Percentiles rank a stretch among this genome's conserved stretches.
phyloP scores from a whole-genome alignment of 176 grass and related monocot genomes.

The Eragrostis curvula region DNA sequence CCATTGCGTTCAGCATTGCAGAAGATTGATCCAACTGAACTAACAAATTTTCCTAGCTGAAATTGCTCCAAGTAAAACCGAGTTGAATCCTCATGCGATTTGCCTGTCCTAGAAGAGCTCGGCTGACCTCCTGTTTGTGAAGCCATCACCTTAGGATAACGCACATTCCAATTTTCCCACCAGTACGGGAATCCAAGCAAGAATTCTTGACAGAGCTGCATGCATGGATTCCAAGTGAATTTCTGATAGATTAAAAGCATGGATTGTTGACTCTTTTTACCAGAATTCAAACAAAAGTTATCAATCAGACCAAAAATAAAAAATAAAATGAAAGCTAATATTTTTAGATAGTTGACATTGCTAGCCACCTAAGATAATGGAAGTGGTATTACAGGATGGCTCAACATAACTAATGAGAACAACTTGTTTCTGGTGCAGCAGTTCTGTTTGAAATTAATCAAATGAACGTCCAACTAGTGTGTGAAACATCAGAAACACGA shows the following conservation, averaged over 20 bases:
- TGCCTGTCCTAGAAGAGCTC: background rate
- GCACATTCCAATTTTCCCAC: constrained; percentile 35
- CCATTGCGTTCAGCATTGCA: background rate
- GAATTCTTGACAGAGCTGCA: constrained; percentile 40
- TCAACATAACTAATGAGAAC: background rate
- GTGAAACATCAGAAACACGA: background rate
- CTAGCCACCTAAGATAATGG: background rate
- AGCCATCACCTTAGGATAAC: background rate
- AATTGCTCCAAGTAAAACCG: constrained; percentile 34
- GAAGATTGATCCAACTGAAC: background rate
- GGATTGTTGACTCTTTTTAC: background rate
- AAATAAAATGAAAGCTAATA: background rate
- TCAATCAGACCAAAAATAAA: background rate
- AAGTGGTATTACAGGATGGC: background rate
- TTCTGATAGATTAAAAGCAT: constrained; percentile 3
- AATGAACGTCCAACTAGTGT: background rate
- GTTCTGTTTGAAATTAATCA: background rate
- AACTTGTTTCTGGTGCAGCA: background rate
- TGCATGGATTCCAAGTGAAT: constrained; percentile 33
- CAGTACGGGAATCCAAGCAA: constrained; percentile 30
- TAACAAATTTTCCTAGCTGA: constrained; percentile 6
- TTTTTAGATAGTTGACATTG: background rate
- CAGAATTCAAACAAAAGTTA: background rate
- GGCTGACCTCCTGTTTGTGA: background rate
- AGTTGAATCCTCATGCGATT: background rate